phyloP scores from a whole-genome alignment of 2,329 filamentous ascomycete species.

The Cephalotrichum gorgonifer region DNA sequence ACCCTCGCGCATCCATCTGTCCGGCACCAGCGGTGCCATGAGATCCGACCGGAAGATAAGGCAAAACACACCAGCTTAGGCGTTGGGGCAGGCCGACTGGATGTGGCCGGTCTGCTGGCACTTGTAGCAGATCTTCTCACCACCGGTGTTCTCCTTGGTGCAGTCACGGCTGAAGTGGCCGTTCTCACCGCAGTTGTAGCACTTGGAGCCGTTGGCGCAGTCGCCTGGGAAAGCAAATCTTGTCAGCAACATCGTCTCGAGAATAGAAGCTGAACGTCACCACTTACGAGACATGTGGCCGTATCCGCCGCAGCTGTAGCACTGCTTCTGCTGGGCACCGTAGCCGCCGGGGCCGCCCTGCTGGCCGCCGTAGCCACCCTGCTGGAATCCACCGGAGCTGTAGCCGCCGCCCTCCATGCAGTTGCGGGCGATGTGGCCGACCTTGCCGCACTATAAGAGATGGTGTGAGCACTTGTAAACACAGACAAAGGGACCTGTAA shows the following conservation, averaged over 20 bases:
- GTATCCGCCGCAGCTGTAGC: slow-evolving; percentile 96
- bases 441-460: slow-evolving; percentile 64
- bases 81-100: slow-evolving; percentile 87
- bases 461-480: slow-evolving; percentile 4
- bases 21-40: neutral
- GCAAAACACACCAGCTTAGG: slow-evolving; percentile 29
- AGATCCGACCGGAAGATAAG: neutral
- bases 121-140: slow-evolving; percentile 98
- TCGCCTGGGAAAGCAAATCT: slow-evolving; percentile 61
- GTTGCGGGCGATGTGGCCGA: slow-evolving; percentile 92
- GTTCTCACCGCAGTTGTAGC: slow-evolving; percentile 96
- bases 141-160: slow-evolving; percentile 75
- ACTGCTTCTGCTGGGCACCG: slow-evolving; percentile 63
- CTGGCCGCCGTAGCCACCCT: slow-evolving; percentile 35
- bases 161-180: slow-evolving; percentile 95
- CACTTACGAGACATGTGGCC: slow-evolving; percentile 83
- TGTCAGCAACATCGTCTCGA: too few relatives aligned
- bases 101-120: slow-evolving; percentile 79
- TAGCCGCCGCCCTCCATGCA: slow-evolving; percentile 58
- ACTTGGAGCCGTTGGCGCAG: slow-evolving; percentile 98
- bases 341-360: slow-evolving; percentile 36
- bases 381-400: slow-evolving; percentile 36
- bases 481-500: neutral
- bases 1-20: slow-evolving; percentile 2
- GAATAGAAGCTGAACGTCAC: neutral